Percentiles rank a stretch among this genome's conserved stretches.
Conservation (phyloP, 129 eudicot species). For the Smallanthus sonchifolius region DNA sequence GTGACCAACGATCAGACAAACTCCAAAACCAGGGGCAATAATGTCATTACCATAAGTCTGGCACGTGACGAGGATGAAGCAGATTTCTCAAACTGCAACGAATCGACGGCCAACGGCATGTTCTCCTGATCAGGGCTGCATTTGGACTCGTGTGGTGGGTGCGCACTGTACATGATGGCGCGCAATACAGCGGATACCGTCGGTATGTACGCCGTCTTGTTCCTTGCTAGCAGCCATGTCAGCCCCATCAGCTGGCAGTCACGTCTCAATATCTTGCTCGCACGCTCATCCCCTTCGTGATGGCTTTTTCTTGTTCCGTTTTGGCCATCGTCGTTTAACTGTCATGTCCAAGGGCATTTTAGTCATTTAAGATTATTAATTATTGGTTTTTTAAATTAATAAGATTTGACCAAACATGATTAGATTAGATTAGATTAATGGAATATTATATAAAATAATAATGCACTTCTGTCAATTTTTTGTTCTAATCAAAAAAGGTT, state of each 20-base stretch:
- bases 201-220: constrained; percentile 96
- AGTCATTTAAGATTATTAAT: neutral
- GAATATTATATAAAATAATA: neutral
- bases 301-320: constrained; percentile 42
- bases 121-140: constrained; percentile 98
- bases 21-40: constrained; percentile 50
- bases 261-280: constrained; percentile 63
- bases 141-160: constrained; percentile 74
- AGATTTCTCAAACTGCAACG: constrained; percentile 72
- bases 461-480: neutral
- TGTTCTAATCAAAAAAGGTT: neutral
- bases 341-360: constrained; percentile 20
- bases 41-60: constrained; percentile 11
- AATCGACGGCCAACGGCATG: constrained; percentile 99
- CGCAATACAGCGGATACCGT: constrained; percentile 95
- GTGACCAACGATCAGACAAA: constrained; percentile 28
- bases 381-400: neutral
- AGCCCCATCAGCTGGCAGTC: constrained; percentile 98
- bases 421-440: neutral
- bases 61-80: constrained; percentile 32
- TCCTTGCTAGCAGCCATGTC: constrained; percentile 89
- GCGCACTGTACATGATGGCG: constrained; percentile 95
- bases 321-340: constrained; percentile 67
- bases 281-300: constrained; percentile 45
- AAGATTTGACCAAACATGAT: constrained; percentile 6